phyloP scores from a whole-genome alignment of 176 grass and related monocot genomes.

The Zea luxurians region DNA sequence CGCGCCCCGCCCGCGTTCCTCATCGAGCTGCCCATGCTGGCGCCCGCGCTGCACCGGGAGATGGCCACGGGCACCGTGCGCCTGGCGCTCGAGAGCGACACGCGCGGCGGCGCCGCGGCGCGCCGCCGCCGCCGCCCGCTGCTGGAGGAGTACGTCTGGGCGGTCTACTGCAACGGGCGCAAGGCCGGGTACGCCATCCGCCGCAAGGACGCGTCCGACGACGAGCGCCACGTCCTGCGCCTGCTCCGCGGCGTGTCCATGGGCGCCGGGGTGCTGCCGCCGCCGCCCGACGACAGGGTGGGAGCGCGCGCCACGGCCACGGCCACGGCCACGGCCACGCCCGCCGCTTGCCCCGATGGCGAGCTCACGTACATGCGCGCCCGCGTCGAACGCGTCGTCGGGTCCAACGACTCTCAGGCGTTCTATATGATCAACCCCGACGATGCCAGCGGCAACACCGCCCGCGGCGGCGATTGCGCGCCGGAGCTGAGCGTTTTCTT shows the following conservation, averaged over 20 bases:
- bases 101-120: slow-evolving; percentile 35
- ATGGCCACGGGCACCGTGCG: slow-evolving; percentile 71
- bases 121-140: slow-evolving; percentile 46
- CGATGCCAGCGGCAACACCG: slow-evolving; percentile 17
- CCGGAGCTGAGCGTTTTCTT: slow-evolving; percentile 84
- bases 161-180: slow-evolving; percentile 87
- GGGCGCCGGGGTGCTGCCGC: slow-evolving; percentile 82
- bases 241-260: slow-evolving; percentile 84
- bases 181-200: slow-evolving; percentile 80
- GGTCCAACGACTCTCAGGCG: slow-evolving; percentile 86
- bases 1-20: slow-evolving; percentile 73
- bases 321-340: not conserved
- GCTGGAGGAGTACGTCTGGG: slow-evolving; percentile 91
- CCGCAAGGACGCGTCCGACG: slow-evolving; percentile 70
- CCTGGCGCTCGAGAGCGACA: slow-evolving; percentile 82
- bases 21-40: slow-evolving; percentile 86
- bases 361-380: slow-evolving; percentile 93
- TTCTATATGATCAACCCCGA: slow-evolving; percentile 95
- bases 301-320: not conserved
- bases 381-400: slow-evolving; percentile 82
- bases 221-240: slow-evolving; percentile 69
- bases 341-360: slow-evolving; percentile 48
- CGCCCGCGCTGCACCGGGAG: slow-evolving; percentile 72
- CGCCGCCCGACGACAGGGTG: slow-evolving; percentile 43
- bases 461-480: slow-evolving; percentile 27